Evolutionary conservation across 2,329 filamentous ascomycete genomes (phyloP).

Genomic region (Ciborinia camelliae): DNA sequence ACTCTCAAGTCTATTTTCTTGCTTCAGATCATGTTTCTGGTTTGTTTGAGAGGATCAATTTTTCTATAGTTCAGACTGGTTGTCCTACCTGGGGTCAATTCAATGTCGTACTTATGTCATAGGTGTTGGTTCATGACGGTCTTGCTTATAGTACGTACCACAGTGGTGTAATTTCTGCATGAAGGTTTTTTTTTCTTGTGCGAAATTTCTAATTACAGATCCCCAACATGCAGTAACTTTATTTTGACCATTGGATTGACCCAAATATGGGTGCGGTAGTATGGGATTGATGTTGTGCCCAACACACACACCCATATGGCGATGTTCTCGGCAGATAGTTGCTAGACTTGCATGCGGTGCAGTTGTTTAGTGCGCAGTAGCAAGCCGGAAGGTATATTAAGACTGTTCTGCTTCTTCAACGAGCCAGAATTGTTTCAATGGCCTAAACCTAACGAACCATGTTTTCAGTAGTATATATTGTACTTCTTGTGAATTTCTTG

Average conservation of each 20-base stretch:
- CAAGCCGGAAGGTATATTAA: not conserved
- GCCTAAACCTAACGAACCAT: not conserved
- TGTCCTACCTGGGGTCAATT: not conserved
- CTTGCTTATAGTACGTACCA: too few relatives aligned
- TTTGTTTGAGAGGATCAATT: not conserved
- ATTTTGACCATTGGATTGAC: not conserved
- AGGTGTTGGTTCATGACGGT: too few relatives aligned
- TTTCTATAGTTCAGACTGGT: too few relatives aligned
- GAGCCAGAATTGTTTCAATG: not conserved
- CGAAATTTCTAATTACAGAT: too few relatives aligned
- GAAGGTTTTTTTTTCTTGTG: not conserved
- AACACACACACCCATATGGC: not conserved
- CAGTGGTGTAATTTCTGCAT: not conserved
- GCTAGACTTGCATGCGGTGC: not conserved
- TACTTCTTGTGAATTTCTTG: not conserved
- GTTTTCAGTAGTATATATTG: not conserved
- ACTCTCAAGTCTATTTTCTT: not conserved
- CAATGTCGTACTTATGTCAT: too few relatives aligned
- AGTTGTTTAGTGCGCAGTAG: too few relatives aligned
- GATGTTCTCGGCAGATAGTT: not conserved
- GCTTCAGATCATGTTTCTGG: not conserved
- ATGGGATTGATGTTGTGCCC: not conserved
- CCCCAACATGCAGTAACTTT: not conserved
- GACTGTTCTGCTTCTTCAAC: not conserved
- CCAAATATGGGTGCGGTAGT: conserved; percentile 8